Percentiles rank a stretch among this genome's conserved stretches.
These are phyloP conservation scores for Suillus discolor DNA, from an alignment of 768 basidiomycete genomes.

Conservation along the genomic window DNA sequence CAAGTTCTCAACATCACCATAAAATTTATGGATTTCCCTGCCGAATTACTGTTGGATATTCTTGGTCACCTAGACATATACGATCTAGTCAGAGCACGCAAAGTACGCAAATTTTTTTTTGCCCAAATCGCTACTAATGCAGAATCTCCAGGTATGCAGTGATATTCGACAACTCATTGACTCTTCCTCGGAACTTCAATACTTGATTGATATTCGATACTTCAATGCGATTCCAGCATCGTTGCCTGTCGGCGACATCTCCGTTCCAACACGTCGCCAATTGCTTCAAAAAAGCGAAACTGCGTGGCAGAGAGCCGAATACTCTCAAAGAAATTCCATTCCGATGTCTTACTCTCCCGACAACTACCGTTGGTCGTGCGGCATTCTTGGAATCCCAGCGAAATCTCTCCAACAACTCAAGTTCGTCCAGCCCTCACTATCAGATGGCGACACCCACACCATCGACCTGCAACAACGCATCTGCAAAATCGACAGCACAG, in stretches of 20 bases:
- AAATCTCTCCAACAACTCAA: not conserved
- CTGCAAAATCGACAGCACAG: not conserved
- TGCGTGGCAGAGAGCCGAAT: not conserved
- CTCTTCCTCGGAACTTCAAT: not conserved
- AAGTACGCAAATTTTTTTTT: not conserved
- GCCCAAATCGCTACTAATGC: not conserved
- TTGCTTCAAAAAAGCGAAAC: not conserved
- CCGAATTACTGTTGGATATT: not conserved
- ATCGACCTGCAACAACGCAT: not conserved
- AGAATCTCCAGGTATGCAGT: not conserved
- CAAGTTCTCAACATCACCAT: not conserved
- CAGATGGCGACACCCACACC: not conserved
- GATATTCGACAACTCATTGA: not conserved
- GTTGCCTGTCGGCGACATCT: not conserved
- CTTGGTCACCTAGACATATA: not conserved
- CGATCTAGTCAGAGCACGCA: not conserved
- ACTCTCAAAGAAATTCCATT: not conserved
- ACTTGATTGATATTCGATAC: not conserved
- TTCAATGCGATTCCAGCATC: not conserved
- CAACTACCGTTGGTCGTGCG: not conserved
- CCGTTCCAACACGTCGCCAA: not conserved
- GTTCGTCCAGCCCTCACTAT: not conserved
- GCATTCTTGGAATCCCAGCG: not conserved
- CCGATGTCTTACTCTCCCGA: not conserved
- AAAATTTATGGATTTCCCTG: not conserved